Conservation (phyloP, 2,329 filamentous ascomycete species). For the Cordyceps tenuipes region DNA sequence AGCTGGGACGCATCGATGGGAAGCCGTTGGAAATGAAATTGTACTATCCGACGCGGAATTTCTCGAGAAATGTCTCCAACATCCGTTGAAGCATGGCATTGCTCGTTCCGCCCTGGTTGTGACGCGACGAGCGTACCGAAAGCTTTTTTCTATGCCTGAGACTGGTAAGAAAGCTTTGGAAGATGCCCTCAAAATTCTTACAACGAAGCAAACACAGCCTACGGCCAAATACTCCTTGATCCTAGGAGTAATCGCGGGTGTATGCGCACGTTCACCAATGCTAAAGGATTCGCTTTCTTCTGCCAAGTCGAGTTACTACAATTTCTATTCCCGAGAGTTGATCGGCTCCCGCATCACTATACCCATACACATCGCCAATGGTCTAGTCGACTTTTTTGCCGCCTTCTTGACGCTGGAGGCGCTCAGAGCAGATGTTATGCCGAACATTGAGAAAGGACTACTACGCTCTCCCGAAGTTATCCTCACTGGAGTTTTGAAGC, state of each 20-base stretch:
- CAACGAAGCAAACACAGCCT: slow-evolving; percentile 56
- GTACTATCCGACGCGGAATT: slow-evolving; percentile 62
- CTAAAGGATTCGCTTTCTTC: slow-evolving; percentile 53
- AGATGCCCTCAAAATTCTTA: slow-evolving; percentile 57
- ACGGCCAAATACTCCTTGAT: slow-evolving; percentile 65
- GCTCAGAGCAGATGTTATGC: slow-evolving; percentile 65
- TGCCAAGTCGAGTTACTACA: slow-evolving; percentile 64
- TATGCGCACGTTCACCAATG: slow-evolving; percentile 63
- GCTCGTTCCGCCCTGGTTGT: slow-evolving; percentile 67
- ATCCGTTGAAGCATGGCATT: slow-evolving; percentile 54
- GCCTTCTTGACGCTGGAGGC: slow-evolving; percentile 68
- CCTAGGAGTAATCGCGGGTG: slow-evolving; percentile 79
- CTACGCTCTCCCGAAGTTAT: slow-evolving; percentile 86
- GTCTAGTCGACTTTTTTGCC: slow-evolving; percentile 73
- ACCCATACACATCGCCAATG: slow-evolving; percentile 61
- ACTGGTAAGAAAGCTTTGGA: slow-evolving; percentile 51
- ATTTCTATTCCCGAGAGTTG: slow-evolving; percentile 80
- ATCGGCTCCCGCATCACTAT: slow-evolving; percentile 68
- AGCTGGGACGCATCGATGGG: slow-evolving; percentile 53
- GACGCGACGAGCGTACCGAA: slow-evolving; percentile 71
- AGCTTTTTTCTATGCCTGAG: slow-evolving; percentile 53
- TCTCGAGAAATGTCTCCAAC: slow-evolving; percentile 68
- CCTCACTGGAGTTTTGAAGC: slow-evolving; percentile 67
- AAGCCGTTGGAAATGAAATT: slow-evolving; percentile 55
- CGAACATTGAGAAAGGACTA: slow-evolving; percentile 79